phyloP scores from a whole-genome alignment of 2,329 filamentous ascomycete genomes.

The Apiospora marii region DNA sequence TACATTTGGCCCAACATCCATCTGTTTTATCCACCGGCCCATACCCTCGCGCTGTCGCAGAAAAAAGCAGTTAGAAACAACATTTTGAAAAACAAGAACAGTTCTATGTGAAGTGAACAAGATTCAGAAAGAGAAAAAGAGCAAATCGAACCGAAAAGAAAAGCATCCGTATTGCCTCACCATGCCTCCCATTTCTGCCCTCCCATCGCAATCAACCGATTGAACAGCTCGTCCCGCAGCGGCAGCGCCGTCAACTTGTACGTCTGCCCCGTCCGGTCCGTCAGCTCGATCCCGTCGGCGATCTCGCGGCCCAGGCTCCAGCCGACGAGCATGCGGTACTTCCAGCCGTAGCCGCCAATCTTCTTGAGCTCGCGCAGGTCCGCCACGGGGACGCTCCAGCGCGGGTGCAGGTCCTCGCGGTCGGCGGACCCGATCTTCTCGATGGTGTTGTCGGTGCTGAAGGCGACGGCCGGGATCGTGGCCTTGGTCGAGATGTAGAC shows the following conservation, averaged over 20 bases:
- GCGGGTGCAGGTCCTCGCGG: conserved; percentile 47
- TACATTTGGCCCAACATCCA: neutral
- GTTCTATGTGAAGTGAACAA: neutral
- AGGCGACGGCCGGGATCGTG: conserved; percentile 54
- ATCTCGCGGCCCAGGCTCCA: conserved; percentile 80
- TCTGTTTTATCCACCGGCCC: neutral
- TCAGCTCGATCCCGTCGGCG: conserved; percentile 76
- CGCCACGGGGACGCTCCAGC: conserved; percentile 73
- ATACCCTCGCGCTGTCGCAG: conserved; percentile 5
- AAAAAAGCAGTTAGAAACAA: neutral
- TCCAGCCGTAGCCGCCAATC: conserved; percentile 84
- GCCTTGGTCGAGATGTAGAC: conserved; percentile 72
- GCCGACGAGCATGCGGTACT: conserved; percentile 81
- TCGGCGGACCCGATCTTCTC: neutral
- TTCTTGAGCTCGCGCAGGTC: conserved; percentile 81
- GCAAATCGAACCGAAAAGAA: neutral
- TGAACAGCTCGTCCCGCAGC: conserved; percentile 80
- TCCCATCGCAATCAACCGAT: conserved; percentile 78
- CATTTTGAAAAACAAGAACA: neutral
- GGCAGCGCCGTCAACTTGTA: conserved; percentile 75
- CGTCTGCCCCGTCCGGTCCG: conserved; percentile 61
- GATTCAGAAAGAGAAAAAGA: neutral
- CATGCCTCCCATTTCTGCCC: conserved; percentile 85
- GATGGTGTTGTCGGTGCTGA: conserved; percentile 27
- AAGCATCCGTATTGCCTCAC: conserved; percentile 48